Percentiles rank a stretch among this genome's conserved stretches.
These are phyloP conservation scores for Hyaloperonospora arabidopsidis DNA, from an alignment of 352 stramenopile genomes.

Conservation along the genomic window DNA sequence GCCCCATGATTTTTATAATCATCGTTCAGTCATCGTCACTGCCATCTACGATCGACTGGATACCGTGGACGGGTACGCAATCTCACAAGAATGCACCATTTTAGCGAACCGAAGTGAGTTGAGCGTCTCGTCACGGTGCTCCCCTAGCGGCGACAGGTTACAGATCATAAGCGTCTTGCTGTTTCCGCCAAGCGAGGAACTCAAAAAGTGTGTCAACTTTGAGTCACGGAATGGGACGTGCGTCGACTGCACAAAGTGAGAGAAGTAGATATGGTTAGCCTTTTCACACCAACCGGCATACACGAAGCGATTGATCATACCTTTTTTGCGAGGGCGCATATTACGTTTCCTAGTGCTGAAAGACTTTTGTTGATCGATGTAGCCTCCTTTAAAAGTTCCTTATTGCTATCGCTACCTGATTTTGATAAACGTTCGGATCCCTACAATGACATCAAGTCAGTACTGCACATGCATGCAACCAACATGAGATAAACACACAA, in stretches of 20 bases:
- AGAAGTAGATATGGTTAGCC: conserved; percentile 3
- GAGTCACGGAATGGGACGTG: conserved; percentile 86
- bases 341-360: conserved; percentile 76
- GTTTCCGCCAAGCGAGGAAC: conserved; percentile 74
- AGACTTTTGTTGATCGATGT: conserved; percentile 86
- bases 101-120: conserved; percentile 85
- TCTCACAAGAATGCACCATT: conserved; percentile 84
- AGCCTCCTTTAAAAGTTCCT: conserved; percentile 77
- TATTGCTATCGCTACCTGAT: conserved; percentile 65
- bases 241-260: conserved; percentile 28
- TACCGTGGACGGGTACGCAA: conserved; percentile 55
- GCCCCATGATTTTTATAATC: conserved; percentile 15
- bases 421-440: conserved; percentile 80
- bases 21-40: conserved; percentile 4
- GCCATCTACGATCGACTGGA: conserved; percentile 35
- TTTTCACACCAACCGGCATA: not conserved
- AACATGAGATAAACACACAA: not conserved
- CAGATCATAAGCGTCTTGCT: conserved; percentile 90
- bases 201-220: conserved; percentile 84
- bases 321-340: conserved; percentile 77
- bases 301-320: conserved; percentile 18
- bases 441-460: conserved; percentile 19
- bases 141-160: conserved; percentile 69
- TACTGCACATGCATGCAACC: not conserved
- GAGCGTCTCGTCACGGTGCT: conserved; percentile 76